Percentiles rank a stretch among this genome's conserved stretches.
These are phyloP conservation scores for Aspergillus unguis DNA, from an alignment of 2,329 filamentous ascomycete genomes.

Conservation along the genomic window DNA sequence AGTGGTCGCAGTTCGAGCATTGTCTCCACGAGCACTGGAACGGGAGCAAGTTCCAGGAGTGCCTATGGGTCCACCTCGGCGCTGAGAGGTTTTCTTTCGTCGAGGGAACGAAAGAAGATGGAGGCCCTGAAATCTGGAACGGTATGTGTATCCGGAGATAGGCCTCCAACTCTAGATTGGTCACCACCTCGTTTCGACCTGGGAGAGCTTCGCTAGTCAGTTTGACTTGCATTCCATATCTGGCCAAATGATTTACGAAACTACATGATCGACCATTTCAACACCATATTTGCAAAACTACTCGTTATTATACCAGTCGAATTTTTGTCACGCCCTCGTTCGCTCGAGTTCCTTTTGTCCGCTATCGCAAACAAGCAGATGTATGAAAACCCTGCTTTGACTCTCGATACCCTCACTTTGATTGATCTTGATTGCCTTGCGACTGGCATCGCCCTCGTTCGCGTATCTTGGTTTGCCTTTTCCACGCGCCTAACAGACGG, in stretches of 20 bases:
- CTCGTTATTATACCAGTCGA: neutral
- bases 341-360: neutral
- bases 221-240: neutral
- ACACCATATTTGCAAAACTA: neutral
- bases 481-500: slow-evolving; percentile 1
- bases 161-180: slow-evolving; percentile 37
- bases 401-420: slow-evolving; percentile 4
- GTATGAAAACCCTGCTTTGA: neutral
- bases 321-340: neutral
- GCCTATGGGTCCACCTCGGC: slow-evolving; percentile 36
- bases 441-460: slow-evolving; percentile 7
- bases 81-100: slow-evolving; percentile 34
- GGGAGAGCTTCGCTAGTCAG: slow-evolving; percentile 24
- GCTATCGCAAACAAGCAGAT: neutral
- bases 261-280: neutral
- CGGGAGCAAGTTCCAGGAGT: slow-evolving; percentile 30
- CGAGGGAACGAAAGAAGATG: slow-evolving; percentile 28
- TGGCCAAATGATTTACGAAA: slow-evolving; percentile 12
- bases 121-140: slow-evolving; percentile 26
- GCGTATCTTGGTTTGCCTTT: neutral
- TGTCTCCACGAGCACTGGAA: slow-evolving; percentile 33
- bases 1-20: slow-evolving; percentile 38
- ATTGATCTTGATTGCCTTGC: neutral
- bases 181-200: slow-evolving; percentile 36
- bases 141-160: slow-evolving; percentile 31